Evolutionary conservation across 2,329 filamentous ascomycete genomes (phyloP).

Genomic region (Curvularia eragrostidis): DNA sequence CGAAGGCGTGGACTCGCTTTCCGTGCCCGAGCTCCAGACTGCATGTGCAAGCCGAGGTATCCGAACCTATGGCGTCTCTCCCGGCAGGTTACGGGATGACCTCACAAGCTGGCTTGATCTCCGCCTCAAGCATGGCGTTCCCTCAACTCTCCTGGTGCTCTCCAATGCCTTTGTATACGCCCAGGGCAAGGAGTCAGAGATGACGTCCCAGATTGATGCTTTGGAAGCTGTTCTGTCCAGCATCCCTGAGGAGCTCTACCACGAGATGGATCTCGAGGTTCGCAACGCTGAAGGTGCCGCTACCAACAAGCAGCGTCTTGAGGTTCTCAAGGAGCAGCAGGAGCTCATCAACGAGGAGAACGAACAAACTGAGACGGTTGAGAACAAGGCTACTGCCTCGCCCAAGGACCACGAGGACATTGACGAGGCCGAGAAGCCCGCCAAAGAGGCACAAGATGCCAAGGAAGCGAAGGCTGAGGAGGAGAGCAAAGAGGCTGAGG

Average conservation of each 20-base stretch:
- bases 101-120: slow-evolving; percentile 94
- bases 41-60: slow-evolving; percentile 92
- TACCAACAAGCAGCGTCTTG: slow-evolving; percentile 97
- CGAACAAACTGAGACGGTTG: slow-evolving; percentile 79
- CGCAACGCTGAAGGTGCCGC: slow-evolving; percentile 95
- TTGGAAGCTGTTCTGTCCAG: slow-evolving; percentile 90
- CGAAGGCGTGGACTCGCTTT: slow-evolving; percentile 90
- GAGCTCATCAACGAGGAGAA: slow-evolving; percentile 98
- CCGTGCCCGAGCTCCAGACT: slow-evolving; percentile 90
- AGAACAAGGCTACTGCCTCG: slow-evolving; percentile 75
- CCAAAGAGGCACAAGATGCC: slow-evolving; percentile 21
- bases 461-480: slow-evolving; percentile 31
- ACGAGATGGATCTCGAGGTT: slow-evolving; percentile 98
- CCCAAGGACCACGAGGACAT: slow-evolving; percentile 90
- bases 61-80: slow-evolving; percentile 89
- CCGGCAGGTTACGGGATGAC: slow-evolving; percentile 85
- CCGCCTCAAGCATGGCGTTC: slow-evolving; percentile 91
- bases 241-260: slow-evolving; percentile 97
- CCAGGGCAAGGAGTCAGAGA: slow-evolving; percentile 81
- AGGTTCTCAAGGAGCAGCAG: slow-evolving; percentile 97
- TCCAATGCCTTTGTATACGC: slow-evolving; percentile 98
- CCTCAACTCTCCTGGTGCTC: slow-evolving; percentile 90
- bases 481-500: slow-evolving; percentile 40
- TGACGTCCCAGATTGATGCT: slow-evolving; percentile 88
- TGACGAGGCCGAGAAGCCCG: slow-evolving; percentile 86